A percentile compares a stretch with the other conserved stretches of the same genome.
phyloP scores from a whole-genome alignment of 257 asterid genomes.

The Echium plantagineum region DNA sequence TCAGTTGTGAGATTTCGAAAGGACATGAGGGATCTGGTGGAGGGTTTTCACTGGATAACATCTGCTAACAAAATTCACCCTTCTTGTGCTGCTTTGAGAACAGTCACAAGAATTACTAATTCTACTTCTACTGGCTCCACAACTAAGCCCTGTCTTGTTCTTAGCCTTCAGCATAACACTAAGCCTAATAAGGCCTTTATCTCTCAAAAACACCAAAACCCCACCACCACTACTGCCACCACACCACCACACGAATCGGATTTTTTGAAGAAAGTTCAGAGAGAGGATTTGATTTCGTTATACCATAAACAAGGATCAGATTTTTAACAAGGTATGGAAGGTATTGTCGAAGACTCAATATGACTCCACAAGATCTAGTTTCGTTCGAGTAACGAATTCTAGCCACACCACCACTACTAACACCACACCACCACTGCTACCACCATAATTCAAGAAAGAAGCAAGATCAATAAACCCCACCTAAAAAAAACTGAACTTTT shows the following conservation, averaged over 20 bases:
- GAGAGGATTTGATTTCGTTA: no score
- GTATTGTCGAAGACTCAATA: no score
- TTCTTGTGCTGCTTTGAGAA: conserved; percentile 64
- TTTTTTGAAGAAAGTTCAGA: no score
- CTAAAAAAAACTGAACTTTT: conserved; percentile 18
- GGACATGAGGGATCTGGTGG: conserved; percentile 63
- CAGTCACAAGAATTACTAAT: conserved; percentile 69
- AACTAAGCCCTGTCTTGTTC: conserved; percentile 27
- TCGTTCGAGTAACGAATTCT: no score
- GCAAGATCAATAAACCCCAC: conserved; percentile 33
- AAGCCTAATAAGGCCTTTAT: conserved; percentile 30
- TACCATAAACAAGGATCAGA: no score
- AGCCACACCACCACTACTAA: not conserved
- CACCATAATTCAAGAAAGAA: conserved; percentile 1
- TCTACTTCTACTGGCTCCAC: conserved; percentile 13
- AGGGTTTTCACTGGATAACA: conserved; percentile 91
- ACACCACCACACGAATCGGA: not conserved
- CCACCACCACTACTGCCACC: conserved; percentile 28
- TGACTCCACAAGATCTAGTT: no score
- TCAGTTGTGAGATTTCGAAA: conserved; percentile 42
- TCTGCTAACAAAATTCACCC: conserved; percentile 65
- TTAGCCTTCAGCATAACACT: conserved; percentile 64
- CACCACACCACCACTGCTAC: not conserved
- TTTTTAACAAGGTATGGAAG: no score
- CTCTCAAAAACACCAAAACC: conserved; percentile 15